phyloP scores from a whole-genome alignment of 129 eudicot species.

The Flaveria ramosissima region DNA sequence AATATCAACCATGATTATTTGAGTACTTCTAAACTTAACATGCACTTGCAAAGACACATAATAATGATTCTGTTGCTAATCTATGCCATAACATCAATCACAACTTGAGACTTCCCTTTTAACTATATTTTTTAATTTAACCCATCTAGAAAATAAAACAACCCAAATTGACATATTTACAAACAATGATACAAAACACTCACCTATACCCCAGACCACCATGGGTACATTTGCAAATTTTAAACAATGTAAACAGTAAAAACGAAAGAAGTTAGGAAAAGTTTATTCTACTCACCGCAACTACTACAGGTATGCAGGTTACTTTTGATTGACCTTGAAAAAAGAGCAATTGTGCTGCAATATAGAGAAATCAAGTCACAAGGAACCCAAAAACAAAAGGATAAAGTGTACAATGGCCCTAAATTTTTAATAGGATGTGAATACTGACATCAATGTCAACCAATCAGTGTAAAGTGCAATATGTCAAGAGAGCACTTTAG shows the following conservation, averaged over 20 bases:
- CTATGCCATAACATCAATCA: slow-evolving; percentile 13
- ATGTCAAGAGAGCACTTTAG: not conserved
- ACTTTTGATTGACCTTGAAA: slow-evolving; percentile 59
- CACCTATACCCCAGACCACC: not conserved
- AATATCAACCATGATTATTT: not conserved
- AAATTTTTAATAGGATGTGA: not conserved
- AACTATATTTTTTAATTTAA: not conserved
- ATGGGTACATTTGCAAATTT: not conserved
- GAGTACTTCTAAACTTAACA: not conserved
- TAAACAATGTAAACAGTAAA: not conserved
- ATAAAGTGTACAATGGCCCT: not conserved
- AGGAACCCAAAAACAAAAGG: slow-evolving; percentile 4
- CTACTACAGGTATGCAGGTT: slow-evolving; percentile 76
- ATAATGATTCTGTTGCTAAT: slow-evolving; percentile 1
- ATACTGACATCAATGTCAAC: not conserved
- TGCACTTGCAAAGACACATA: not conserved
- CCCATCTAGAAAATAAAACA: not conserved
- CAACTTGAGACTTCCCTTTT: not conserved
- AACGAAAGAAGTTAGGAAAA: not conserved
- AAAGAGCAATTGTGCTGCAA: slow-evolving; percentile 90
- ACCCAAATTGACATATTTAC: not conserved
- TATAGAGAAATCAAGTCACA: not conserved
- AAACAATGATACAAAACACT: not conserved
- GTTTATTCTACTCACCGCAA: slow-evolving; percentile 62
- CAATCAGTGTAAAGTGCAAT: not conserved